Percentiles rank a stretch among this genome's conserved stretches.
These are phyloP conservation scores for Oryza coarctata DNA, from an alignment of 176 grass and related monocot species.

Conservation along the genomic window DNA sequence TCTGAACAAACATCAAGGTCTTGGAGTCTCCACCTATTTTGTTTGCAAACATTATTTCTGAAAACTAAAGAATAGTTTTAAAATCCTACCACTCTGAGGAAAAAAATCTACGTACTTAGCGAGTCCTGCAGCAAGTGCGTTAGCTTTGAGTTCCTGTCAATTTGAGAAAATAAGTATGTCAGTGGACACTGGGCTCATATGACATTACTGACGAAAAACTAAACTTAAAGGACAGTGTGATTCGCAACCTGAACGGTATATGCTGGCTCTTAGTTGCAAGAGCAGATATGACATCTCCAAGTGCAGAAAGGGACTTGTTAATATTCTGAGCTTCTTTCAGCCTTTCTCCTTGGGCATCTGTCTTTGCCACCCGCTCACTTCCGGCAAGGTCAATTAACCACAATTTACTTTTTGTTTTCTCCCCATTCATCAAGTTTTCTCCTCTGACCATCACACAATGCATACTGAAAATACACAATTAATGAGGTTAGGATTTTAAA, in stretches of 20 bases:
- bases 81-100: neutral
- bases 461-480: conserved; percentile 55
- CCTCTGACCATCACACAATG: conserved; percentile 97
- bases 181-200: neutral
- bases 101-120: conserved; percentile 48
- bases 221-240: neutral
- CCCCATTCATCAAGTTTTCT: conserved; percentile 83
- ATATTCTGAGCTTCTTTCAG: conserved; percentile 95
- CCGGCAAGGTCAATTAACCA: conserved; percentile 95
- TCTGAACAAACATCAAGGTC: conserved; percentile 97
- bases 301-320: conserved; percentile 92
- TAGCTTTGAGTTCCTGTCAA: conserved; percentile 84
- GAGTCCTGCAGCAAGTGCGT: conserved; percentile 97
- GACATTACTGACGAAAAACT: neutral
- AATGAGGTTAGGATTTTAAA: neutral
- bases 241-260: conserved; percentile 85
- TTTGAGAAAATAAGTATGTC: conserved; percentile 7
- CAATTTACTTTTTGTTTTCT: conserved; percentile 75
- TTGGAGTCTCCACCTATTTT: conserved; percentile 94
- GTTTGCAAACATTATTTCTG: conserved; percentile 9
- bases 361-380: conserved; percentile 89
- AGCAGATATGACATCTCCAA: conserved; percentile 95
- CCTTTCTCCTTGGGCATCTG: conserved; percentile 97
- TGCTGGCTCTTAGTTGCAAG: conserved; percentile 89
- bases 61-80: conserved; percentile 5